These are phyloP conservation scores for Auriscalpium orientale DNA, from an alignment of 768 basidiomycete genomes.

Conservation along the genomic window DNA sequence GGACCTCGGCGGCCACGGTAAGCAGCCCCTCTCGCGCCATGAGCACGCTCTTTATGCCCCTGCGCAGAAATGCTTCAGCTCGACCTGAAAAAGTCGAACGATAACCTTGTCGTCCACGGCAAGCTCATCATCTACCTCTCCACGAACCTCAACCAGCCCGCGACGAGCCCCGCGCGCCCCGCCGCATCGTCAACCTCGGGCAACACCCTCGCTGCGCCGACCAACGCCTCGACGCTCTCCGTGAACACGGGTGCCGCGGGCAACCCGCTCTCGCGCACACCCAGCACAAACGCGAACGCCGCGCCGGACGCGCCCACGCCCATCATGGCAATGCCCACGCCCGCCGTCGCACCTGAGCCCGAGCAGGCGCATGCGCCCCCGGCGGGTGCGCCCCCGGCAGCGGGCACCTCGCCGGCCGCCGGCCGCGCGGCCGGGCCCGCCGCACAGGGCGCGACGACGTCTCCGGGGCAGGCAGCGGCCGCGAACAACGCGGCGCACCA, in stretches of 20 bases:
- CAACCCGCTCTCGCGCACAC: conserved; percentile 48
- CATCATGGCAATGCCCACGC: conserved; percentile 31
- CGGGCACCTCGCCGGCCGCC: conserved; percentile 24
- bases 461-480: conserved; percentile 20
- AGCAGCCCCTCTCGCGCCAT: conserved; percentile 3
- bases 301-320: conserved; percentile 29
- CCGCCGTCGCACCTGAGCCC: conserved; percentile 24
- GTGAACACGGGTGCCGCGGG: conserved; percentile 42
- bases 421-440: conserved; percentile 14
- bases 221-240: conserved; percentile 52
- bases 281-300: conserved; percentile 59
- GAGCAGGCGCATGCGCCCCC: conserved; percentile 21
- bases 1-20: conserved; percentile 91
- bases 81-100: conserved; percentile 98
- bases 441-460: conserved; percentile 27
- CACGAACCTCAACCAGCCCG: conserved; percentile 81
- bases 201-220: conserved; percentile 50
- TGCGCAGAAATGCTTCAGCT: conserved; percentile 81
- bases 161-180: conserved; percentile 77
- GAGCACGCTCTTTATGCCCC: neutral
- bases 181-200: conserved; percentile 41
- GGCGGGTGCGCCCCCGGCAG: conserved; percentile 25
- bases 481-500: conserved; percentile 34
- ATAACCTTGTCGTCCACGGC: conserved; percentile 95
- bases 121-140: conserved; percentile 96